phyloP scores from a whole-genome alignment of 768 basidiomycete genomes.

The Multifurca ochricompacta region DNA sequence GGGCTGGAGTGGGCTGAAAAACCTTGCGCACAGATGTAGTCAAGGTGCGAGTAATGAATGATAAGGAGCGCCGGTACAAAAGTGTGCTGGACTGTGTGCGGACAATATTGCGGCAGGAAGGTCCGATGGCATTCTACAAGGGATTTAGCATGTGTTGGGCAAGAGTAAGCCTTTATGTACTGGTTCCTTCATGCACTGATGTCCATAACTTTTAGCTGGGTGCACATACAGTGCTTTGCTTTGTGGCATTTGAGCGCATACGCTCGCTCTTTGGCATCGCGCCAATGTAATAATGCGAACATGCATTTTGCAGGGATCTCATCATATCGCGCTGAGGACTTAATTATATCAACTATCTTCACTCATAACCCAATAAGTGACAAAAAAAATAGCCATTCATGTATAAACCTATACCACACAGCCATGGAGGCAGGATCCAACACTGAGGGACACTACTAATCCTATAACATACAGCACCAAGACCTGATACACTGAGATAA shows the following conservation, averaged over 20 bases:
- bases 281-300: slow-evolving; percentile 25
- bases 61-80: slow-evolving; percentile 27
- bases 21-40: slow-evolving; percentile 26
- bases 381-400: neutral
- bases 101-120: slow-evolving; percentile 27
- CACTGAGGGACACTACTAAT: slow-evolving; percentile 17
- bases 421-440: neutral
- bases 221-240: slow-evolving; percentile 31
- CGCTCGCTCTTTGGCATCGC: slow-evolving; percentile 27
- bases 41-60: slow-evolving; percentile 34
- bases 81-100: slow-evolving; percentile 28
- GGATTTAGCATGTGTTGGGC: slow-evolving; percentile 38
- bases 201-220: slow-evolving; percentile 26
- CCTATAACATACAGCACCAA: slow-evolving; percentile 21
- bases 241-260: slow-evolving; percentile 30
- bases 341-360: neutral
- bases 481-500: slow-evolving; percentile 19
- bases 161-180: slow-evolving; percentile 26
- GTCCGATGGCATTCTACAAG: slow-evolving; percentile 30
- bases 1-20: neutral
- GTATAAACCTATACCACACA: neutral
- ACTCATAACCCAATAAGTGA: slow-evolving; percentile 5
- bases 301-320: too few relatives aligned
- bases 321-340: neutral
- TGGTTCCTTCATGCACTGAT: neutral